Evolutionary conservation across 257 asterid species (phyloP), one percentile per base, ranked within the genome.

Genomic region (Gentiana straminea): DNA sequence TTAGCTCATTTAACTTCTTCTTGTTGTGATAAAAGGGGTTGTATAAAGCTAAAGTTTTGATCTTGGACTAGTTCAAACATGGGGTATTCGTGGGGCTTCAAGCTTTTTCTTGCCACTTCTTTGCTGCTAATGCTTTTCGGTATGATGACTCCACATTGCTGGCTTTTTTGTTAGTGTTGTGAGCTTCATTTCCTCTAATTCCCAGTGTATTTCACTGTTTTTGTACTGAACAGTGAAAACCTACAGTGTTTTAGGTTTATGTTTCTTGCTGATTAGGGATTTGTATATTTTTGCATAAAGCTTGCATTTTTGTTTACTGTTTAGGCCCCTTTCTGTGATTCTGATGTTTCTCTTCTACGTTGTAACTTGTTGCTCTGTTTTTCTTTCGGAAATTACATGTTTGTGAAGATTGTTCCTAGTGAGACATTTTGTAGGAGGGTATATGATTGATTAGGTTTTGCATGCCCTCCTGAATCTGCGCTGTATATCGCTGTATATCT

Each of bases 41-140:
- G 63, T 50, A 13, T 50, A 41, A 47, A 56, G 41, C n/a, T 13
- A 38, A 59, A 33, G 39, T 35, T 35, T 34, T 24, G 6, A 48
- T 34, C 39, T 37, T 1, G 3, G 35, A 47, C 1, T 10, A 47
- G 45, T 58, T 57, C 32, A 53, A 51, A 57, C 3, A 41, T 37
- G 34, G 41, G 51, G 39, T 41, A 75, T 60, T 53, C 70, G 80
- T 81, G 90, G 83, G 62, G 54, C n/a, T 67, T 72, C 54, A 37
- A 51, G 52, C 44, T 81, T 59, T 55, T 77, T 53, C 65, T 70
- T 68, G 73, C 72, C 33, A 64, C 61, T 75, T 45, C 72, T 60
- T 67, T 74, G 63, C 60, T 83, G 63, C 67, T 83, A 49, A 51
- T 79, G 78, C 79, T 79, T 73, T 64, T 81, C 60, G 86, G 89